Evolutionary conservation across 495 filamentous ascomycete genomes (phyloP).

Genomic region (Hypoxylon perforatum): DNA sequence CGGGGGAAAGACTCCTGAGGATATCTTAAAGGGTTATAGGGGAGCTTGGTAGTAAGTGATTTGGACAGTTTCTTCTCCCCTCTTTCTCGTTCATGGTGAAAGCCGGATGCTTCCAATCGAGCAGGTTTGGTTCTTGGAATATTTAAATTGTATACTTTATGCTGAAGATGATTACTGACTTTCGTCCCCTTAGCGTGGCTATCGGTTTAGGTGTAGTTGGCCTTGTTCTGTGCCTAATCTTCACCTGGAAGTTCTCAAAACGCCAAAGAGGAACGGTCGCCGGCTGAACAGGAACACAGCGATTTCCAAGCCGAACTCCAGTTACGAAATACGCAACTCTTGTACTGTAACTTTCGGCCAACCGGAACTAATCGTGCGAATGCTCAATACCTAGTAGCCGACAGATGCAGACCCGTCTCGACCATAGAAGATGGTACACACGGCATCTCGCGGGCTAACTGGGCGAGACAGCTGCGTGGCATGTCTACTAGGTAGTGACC

Average conservation of each 20-base stretch:
- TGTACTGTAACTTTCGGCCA: neutral
- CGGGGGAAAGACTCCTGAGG: constrained; percentile 44
- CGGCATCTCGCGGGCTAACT: neutral
- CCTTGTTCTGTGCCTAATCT: constrained; percentile 36
- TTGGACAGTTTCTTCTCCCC: neutral
- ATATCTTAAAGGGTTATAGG: constrained; percentile 54
- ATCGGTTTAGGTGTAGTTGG: constrained; percentile 41
- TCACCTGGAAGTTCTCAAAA: constrained; percentile 44
- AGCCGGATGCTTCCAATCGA: neutral
- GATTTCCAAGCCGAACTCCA: neutral
- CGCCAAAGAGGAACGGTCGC: constrained; percentile 9
- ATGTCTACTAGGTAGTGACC: constrained; percentile 1
- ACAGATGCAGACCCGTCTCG: neutral
- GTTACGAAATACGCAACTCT: neutral
- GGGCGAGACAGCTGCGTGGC: neutral
- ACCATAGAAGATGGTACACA: constrained; percentile 14
- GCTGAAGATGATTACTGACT: constrained; percentile 8
- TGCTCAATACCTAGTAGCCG: constrained; percentile 1
- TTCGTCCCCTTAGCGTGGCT: constrained; percentile 26
- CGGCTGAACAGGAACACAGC: constrained; percentile 1
- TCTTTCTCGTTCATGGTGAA: neutral
- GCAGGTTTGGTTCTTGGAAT: neutral
- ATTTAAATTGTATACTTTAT: neutral
- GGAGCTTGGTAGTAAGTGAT: constrained; percentile 50
- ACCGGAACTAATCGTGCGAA: constrained; percentile 5